Evolutionary conservation across 2,329 filamentous ascomycete species (phyloP), one percentile per base, ranked within the genome.

Genomic region (Fusarium irregulare): DNA sequence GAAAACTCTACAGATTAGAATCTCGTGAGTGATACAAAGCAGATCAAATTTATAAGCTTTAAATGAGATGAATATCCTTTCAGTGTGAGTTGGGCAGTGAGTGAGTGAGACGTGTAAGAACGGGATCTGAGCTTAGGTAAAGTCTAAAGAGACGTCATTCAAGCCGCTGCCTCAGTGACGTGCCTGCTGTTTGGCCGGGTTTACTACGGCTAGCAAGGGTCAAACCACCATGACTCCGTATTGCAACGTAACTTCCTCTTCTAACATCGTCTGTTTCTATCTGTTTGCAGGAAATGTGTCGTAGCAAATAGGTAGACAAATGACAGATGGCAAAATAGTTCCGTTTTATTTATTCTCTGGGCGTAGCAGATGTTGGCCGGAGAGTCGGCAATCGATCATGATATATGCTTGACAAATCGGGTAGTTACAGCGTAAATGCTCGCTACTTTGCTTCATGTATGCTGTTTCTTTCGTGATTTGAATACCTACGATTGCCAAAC

Each of bases 101-200:
- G 32, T 41, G 18, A n/a, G 46, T 42, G 51, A 53, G 30, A 56
- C 48, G 54, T 21, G 41, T 30, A n/a, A 40, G 27, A 20, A 32
- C 37, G 37, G 48, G 34, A 46, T 21, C 25, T 42, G 47, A 63
- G 61, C 69, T 66, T 64, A 46, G 55, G 53, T 51, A 51, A 70
- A 63, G 47, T 57, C 46, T 32, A 44, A 66, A 55, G 62, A 70
- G 65, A 76, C 75, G 75, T 76, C 72, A 76, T 75, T 73, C 56
- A 64, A 65, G 63, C 56, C 62, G 69, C 53, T 76, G 74, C 74
- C 74, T 75, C 66, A 56, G 64, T 73, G 69, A 58, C 56, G 56
- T 66, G 44, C 23, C 23, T 47, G 47, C 14, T 30, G 56, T 54
- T 40, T 45, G 45, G 56, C 51, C 74, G 74, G 74, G 45, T 53